phyloP scores from a whole-genome alignment of 495 filamentous ascomycete species.

The Aspergillus indologenus region DNA sequence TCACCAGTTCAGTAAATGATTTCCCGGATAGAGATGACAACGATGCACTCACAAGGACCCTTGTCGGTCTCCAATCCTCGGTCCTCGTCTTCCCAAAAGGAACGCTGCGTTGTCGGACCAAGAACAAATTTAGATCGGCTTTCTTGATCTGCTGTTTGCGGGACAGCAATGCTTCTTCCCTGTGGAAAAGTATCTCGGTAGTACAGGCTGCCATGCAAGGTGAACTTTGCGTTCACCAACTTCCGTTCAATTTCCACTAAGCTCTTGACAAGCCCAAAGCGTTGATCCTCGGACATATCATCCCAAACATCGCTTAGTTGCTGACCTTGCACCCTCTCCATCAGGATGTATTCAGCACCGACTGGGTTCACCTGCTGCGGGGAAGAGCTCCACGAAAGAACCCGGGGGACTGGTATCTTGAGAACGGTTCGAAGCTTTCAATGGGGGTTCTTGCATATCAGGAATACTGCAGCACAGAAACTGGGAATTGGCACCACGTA shows the following conservation, averaged over 20 bases:
- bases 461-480: not conserved
- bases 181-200: conserved; percentile 9
- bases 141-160: conserved; percentile 1
- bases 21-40: not conserved
- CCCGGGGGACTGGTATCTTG: conserved; percentile 14
- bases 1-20: not conserved
- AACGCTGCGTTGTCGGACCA: conserved; percentile 19
- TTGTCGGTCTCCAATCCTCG: conserved; percentile 13
- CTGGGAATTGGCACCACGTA: not conserved
- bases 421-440: conserved; percentile 14
- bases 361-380: conserved; percentile 18
- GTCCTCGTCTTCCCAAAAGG: conserved; percentile 16
- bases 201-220: conserved; percentile 13
- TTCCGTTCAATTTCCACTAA: conserved; percentile 10
- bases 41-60: conserved; percentile 10
- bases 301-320: conserved; percentile 18
- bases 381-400: conserved; percentile 12
- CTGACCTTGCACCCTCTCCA: conserved; percentile 24
- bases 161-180: conserved; percentile 1
- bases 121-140: conserved; percentile 9
- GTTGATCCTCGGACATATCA: conserved; percentile 16
- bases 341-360: conserved; percentile 40
- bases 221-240: conserved; percentile 3
- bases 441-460: not conserved
- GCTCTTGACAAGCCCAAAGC: conserved; percentile 14